phyloP scores from a whole-genome alignment of 1,139 yeast genomes.

The Pichia sp. region DNA sequence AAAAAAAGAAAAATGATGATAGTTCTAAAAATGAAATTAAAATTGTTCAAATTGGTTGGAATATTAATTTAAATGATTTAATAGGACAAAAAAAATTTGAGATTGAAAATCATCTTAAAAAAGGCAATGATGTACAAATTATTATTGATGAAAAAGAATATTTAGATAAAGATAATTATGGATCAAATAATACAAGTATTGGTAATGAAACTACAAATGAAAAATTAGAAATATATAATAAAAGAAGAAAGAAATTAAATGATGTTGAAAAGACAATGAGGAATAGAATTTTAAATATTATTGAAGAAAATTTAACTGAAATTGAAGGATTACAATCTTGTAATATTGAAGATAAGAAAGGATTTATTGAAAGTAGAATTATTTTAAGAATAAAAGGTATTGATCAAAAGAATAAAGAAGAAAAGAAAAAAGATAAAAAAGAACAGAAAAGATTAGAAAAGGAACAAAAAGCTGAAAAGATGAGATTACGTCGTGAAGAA shows the following conservation, averaged over 20 bases:
- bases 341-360: conserved; percentile 14
- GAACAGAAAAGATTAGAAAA: conserved; percentile 23
- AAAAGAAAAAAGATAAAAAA: conserved; percentile 19
- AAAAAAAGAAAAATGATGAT: conserved; percentile 24
- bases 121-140: conserved; percentile 34
- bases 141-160: conserved; percentile 31
- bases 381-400: conserved; percentile 18
- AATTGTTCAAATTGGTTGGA: conserved; percentile 39
- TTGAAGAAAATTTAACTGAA: conserved; percentile 14
- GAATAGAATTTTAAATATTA: conserved; percentile 14
- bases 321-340: conserved; percentile 2
- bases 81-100: conserved; percentile 39
- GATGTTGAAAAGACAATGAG: conserved; percentile 24
- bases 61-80: conserved; percentile 37
- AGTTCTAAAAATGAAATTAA: conserved; percentile 26
- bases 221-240: conserved; percentile 2
- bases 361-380: conserved; percentile 18
- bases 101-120: conserved; percentile 33
- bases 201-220: conserved; percentile 3
- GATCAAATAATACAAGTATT: conserved; percentile 2
- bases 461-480: conserved; percentile 21
- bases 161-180: conserved; percentile 17
- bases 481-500: conserved; percentile 13
- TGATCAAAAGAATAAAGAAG: background rate
- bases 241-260: conserved; percentile 12